Conservation (phyloP, 2,329 filamentous ascomycete species). For the Aureobasidium melanogenum region DNA sequence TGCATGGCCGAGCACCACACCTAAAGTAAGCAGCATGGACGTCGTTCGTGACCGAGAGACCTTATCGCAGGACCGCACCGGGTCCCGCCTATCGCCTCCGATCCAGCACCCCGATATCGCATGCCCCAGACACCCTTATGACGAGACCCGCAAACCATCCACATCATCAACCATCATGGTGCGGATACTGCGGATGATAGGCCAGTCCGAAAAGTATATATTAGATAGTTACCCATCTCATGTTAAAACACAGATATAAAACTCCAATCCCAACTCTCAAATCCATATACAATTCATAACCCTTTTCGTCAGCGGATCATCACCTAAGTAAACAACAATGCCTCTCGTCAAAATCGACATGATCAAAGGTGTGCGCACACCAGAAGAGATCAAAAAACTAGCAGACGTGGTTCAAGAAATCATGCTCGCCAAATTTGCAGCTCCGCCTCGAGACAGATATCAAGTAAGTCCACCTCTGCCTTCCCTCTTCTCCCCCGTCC, state of each 20-base stretch:
- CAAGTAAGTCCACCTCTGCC: conserved; percentile 16
- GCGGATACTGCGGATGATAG: neutral
- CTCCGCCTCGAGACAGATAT: conserved; percentile 23
- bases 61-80: neutral
- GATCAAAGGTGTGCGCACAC: conserved; percentile 19
- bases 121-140: neutral
- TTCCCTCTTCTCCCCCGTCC: too few relatives aligned
- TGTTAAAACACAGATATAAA: too few relatives aligned
- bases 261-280: too few relatives aligned
- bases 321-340: conserved; percentile 15
- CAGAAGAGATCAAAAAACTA: conserved; percentile 21
- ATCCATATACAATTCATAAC: too few relatives aligned
- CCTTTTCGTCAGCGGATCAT: neutral
- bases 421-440: conserved; percentile 23
- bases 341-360: conserved; percentile 26
- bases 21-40: neutral
- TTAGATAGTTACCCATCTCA: too few relatives aligned
- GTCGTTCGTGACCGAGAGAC: neutral
- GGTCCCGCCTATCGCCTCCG: neutral
- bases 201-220: neutral
- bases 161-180: neutral
- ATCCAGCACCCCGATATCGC: neutral
- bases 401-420: conserved; percentile 24
- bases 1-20: neutral
- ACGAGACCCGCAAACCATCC: neutral